These are phyloP conservation scores for Chaetomium cochliodes DNA, from an alignment of 495 filamentous ascomycete genomes.

Conservation along the genomic window DNA sequence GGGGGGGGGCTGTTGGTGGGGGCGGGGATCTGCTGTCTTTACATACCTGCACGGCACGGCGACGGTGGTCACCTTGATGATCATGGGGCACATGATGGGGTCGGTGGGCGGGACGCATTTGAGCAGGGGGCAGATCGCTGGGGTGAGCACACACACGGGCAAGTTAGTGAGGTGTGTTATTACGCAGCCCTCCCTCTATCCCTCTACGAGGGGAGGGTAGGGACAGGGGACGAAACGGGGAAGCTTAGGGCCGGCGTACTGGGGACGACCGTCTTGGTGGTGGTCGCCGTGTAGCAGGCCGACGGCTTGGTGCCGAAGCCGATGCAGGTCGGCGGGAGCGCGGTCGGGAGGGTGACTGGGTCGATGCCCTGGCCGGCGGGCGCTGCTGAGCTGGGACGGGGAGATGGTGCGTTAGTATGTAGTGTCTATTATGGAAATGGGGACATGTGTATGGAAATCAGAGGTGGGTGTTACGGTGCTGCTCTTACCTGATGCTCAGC, in stretches of 20 bases:
- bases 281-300: constrained; percentile 27
- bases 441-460: not conserved
- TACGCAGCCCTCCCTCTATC: too few species aligned
- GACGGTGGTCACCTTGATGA: constrained; percentile 33
- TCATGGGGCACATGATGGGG: constrained; percentile 28
- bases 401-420: not conserved
- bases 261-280: constrained; percentile 14
- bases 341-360: not conserved
- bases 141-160: not conserved
- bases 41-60: constrained; percentile 40
- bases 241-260: constrained; percentile 1
- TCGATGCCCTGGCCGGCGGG: not conserved
- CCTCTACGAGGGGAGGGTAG: too few species aligned
- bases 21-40: too few species aligned
- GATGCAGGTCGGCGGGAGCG: constrained; percentile 12
- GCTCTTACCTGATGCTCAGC: constrained; percentile 5
- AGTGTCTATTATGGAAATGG: too few species aligned
- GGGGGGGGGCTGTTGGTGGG: not conserved
- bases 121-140: constrained; percentile 8
- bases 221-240: too few species aligned
- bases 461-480: not conserved
- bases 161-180: not conserved
- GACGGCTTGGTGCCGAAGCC: not conserved
- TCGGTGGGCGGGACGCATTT: constrained; percentile 10
- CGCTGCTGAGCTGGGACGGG: constrained; percentile 8